These are phyloP conservation scores for Trypanosoma cruzi DNA, from an alignment of 208 protist species.

Conservation along the genomic window DNA sequence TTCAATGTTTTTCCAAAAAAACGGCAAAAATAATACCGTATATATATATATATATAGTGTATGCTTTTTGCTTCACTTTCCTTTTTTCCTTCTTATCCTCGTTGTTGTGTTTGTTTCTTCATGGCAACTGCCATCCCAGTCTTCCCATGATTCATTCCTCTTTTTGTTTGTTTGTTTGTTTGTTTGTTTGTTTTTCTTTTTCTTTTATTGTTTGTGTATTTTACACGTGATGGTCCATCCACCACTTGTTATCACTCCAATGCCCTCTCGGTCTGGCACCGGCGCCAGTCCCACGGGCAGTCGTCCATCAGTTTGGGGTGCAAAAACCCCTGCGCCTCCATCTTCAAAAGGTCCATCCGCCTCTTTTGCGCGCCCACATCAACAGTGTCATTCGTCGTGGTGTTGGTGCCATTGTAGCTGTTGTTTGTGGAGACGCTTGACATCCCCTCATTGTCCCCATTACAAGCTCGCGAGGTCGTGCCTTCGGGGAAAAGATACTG, in stretches of 20 bases:
- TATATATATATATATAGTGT: background rate
- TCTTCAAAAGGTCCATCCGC: constrained; percentile 52
- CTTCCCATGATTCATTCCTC: background rate
- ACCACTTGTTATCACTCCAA: background rate
- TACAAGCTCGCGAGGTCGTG: background rate
- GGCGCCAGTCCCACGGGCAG: constrained; percentile 59
- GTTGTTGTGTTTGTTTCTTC: background rate
- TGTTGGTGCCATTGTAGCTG: background rate
- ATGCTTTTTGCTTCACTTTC: background rate
- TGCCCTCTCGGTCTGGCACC: constrained; percentile 8
- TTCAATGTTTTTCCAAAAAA: background rate
- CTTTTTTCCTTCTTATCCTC: background rate
- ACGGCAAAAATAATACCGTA: background rate
- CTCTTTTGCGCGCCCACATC: background rate
- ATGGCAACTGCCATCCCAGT: background rate
- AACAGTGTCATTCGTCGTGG: background rate
- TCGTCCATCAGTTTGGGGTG: constrained; percentile 52
- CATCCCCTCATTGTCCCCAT: background rate
- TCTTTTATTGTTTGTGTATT: background rate
- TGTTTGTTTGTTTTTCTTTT: background rate
- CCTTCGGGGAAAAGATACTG: constrained; percentile 43
- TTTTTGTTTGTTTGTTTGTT: background rate
- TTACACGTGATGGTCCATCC: background rate
- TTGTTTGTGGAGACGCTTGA: background rate
- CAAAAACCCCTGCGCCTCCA: constrained; percentile 66